Percentiles rank a stretch among this genome's conserved stretches.
Evolutionary conservation across 2,329 filamentous ascomycete genomes (phyloP).

Genomic region (Dactylellina parvicollis): DNA sequence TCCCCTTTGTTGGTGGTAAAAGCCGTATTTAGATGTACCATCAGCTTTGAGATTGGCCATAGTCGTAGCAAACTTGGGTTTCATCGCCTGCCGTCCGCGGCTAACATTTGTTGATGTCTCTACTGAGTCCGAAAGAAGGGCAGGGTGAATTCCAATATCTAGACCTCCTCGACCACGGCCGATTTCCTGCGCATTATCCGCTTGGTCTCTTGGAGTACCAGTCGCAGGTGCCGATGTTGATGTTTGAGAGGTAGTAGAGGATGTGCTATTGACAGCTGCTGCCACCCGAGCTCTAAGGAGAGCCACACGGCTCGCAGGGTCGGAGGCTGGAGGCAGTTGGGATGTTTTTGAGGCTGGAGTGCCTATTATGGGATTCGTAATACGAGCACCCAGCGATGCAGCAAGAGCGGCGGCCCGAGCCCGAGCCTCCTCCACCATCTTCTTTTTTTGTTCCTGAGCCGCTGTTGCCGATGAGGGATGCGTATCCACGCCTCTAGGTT

Average conservation of each 20-base stretch:
- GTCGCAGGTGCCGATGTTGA: constrained; percentile 58
- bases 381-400: constrained; percentile 50
- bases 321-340: constrained; percentile 58
- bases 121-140: constrained; percentile 68
- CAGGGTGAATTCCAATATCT: constrained; percentile 80
- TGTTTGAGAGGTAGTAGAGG: constrained; percentile 59
- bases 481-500: constrained; percentile 42
- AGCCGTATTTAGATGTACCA: constrained; percentile 57
- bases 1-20: constrained; percentile 25
- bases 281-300: constrained; percentile 82
- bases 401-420: constrained; percentile 57
- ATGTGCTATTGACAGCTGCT: constrained; percentile 71
- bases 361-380: constrained; percentile 19
- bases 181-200: constrained; percentile 65
- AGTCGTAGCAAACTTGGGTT: constrained; percentile 66
- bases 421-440: constrained; percentile 58
- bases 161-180: constrained; percentile 72
- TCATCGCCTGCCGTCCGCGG: constrained; percentile 62
- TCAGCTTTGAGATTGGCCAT: constrained; percentile 68
- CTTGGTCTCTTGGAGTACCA: constrained; percentile 59
- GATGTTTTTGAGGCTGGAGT: constrained; percentile 23
- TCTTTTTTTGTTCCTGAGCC: constrained; percentile 56
- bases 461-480: constrained; percentile 6
- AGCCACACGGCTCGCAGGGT: constrained; percentile 74
- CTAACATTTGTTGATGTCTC: constrained; percentile 63